Base-by-base conservation (phyloP, 2,329 filamentous ascomycete species). In the Hyphodiscus sp. region DNA sequence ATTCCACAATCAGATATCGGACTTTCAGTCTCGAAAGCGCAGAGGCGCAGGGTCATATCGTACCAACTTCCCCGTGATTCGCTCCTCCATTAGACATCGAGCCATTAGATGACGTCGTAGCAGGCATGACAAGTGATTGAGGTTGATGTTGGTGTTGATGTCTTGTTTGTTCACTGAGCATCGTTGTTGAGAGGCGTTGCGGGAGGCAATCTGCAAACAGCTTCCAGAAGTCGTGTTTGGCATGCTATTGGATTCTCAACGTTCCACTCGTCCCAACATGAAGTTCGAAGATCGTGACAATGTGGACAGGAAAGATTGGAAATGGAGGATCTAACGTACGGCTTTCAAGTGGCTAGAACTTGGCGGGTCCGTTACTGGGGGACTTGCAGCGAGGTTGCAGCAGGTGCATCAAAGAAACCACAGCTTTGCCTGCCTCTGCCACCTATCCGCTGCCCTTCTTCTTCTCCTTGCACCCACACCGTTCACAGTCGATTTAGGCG, bases 21-120 rank as follows among this genome's bases (percentile, higher is more conserved):
- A 38, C 16, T 38, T 38, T n/a, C 33, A 38, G 13, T n/a, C 19
- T n/a, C 18, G 19, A 20, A 20, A 50, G 29, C 15, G 19, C 3
- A 33, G 38, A 30, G 33, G 47, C 16, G 20, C 20, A 26, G 42
- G 49, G 43, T 42, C 26, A 42, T 38, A 43, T 55, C 64, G 56
- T 67, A 68, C 66, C 61, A 58, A 61, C 66, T 49, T 67, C 66
- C 47, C 53, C 59, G 56, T 59, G 63, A 48, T 53, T 61, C 54
- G 60, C 54, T 55, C 59, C 62, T 58, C 58, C 61, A 53, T 57
- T 63, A 43, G 63, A 41, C 30, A 50, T 58, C 29, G 59, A 50
- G 45, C 53, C 59, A 43, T 53, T 60, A 33, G 65, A 63, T 58
- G 65, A 62, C 51, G 62, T 64, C 56, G 65, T 58, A 38, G 64